Evolutionary conservation across 352 stramenopile species (phyloP), one percentile per base, ranked within the genome.

Genomic region (Phytopythium chamaehyphon): DNA sequence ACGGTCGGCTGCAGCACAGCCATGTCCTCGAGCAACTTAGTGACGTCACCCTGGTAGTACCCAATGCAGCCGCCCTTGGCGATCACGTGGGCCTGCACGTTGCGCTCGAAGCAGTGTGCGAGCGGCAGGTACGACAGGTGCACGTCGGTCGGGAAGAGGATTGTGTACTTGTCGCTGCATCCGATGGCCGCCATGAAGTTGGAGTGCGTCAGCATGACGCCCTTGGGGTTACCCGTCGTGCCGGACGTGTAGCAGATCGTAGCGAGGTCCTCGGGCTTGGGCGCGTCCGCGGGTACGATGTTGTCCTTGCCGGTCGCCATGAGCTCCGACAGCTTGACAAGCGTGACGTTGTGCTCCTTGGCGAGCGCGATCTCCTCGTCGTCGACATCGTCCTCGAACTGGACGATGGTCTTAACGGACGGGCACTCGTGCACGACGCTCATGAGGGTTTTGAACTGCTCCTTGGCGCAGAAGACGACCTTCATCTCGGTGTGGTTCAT

Each of bases 51-150:
- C 15, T 89, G 73, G 53, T 83, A 96, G 64, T 98, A 98, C 9
- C 83, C 90, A 43, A 98, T 83, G 14, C 73, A 73, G 12, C 69
- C 86, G 7, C 92, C 92, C 16, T 52, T 52, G 6, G 62, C 54
- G 11, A 97, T 73, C 42, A 66, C 38, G 16, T 53, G 40, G 4
- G 59, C 48, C 40, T 73, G 57, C 10, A 79, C 63, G n/a, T 62
- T 62, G 14, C 83, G 58, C 76, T 98, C 93, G 59, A 96, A 97
- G 45, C 97, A 92, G 67, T 98, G 93, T 8, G 91, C 83, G 16
- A 98, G 64, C 21, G 93, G 93, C 23, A 98, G 69, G 65, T 97
- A 98, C 16, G 80, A 94, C 26, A 98, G 64, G 57, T 97, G 59
- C 14, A 68, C 52, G 12, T 64, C 54, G 21, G 37, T 31, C 15